Evolutionary conservation across 306 rosid species (phyloP), one percentile per base, ranked within the genome.

Genomic region (Fragaria vesca): DNA sequence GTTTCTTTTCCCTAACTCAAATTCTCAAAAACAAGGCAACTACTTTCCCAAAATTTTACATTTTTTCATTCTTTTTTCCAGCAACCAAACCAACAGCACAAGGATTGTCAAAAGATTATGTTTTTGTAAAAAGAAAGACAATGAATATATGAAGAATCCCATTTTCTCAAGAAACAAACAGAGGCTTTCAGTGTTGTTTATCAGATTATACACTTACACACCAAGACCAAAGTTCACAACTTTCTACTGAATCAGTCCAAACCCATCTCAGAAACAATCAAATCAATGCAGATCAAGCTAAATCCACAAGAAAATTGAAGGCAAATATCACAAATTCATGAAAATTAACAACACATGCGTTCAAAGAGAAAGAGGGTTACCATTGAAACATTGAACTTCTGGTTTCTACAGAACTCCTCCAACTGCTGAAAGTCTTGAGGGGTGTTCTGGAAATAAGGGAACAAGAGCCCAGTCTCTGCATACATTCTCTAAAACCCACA

Each of bases 341-440:
- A 66, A 4, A 28, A 34, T 4, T 42, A 15, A 68, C 38, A 48
- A 47, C n/a, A n/a, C 38, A 81, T 4, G 46, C 16, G 7, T 8
- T 30, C 30, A 77, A 21, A 70, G 20, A 76, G 48, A 84, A 61
- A 48, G 75, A 68, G 4, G 43, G 66, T 15, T 78, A 92, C 97
- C 93, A 89, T 66, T 69, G 87, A 84, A 82, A 80, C 93, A 88
- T 76, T 86, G 79, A 51, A 76, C 83, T 90, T 91, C 34, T 88
- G 92, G 85, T 83, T 78, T 81, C 79, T 87, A 87, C 90, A 88
- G 80, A 90, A 91, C 45, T 92, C 98, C 80, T 89, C 97, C 45
- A 88, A 89, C 66, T 88, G 93, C 58, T 90, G 99, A 85, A 89
- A 88, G 54, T 89, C 96, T 76, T 85, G 90, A 78, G 92, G 90